Percentiles rank a stretch among this genome's conserved stretches.
phyloP scores from a whole-genome alignment of 805 yeast genomes.

The Hanseniaspora clermontiae region DNA sequence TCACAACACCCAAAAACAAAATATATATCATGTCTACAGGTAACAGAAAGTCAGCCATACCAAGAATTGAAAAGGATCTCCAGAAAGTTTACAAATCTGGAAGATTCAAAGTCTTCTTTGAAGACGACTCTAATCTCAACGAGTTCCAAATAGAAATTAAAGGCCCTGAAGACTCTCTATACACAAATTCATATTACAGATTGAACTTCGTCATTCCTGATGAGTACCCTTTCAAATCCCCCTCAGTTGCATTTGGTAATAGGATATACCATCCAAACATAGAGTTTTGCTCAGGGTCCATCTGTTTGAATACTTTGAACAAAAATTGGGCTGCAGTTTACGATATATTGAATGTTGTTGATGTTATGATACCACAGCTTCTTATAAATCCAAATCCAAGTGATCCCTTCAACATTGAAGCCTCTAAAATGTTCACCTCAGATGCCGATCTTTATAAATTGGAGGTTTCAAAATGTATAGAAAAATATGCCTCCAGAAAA shows the following conservation, averaged over 20 bases:
- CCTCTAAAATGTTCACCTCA: conserved; percentile 62
- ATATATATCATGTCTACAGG: neutral
- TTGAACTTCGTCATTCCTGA: conserved; percentile 88
- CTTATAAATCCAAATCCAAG: conserved; percentile 85
- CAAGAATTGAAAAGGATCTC: conserved; percentile 76
- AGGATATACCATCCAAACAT: conserved; percentile 91
- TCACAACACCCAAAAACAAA: neutral
- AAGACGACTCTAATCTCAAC: conserved; percentile 43
- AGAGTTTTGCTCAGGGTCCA: conserved; percentile 81
- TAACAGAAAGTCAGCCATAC: conserved; percentile 22
- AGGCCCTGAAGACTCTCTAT: conserved; percentile 82
- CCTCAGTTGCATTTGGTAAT: conserved; percentile 86
- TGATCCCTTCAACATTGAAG: conserved; percentile 87
- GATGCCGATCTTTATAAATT: conserved; percentile 55
- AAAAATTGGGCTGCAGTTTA: conserved; percentile 99
- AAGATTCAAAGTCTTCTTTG: conserved; percentile 73
- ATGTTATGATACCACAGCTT: conserved; percentile 83
- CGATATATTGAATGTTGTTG: conserved; percentile 81
- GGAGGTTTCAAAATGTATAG: conserved; percentile 62
- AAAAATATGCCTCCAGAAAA: conserved; percentile 46
- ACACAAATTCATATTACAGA: conserved; percentile 81
- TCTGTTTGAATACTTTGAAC: conserved; percentile 89
- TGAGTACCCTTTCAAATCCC: conserved; percentile 89
- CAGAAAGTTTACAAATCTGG: conserved; percentile 82
- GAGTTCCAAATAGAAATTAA: conserved; percentile 46